Evolutionary conservation across 2,329 filamentous ascomycete genomes (phyloP), one percentile per base, ranked within the genome.

Genomic region (Xylaria sp.): DNA sequence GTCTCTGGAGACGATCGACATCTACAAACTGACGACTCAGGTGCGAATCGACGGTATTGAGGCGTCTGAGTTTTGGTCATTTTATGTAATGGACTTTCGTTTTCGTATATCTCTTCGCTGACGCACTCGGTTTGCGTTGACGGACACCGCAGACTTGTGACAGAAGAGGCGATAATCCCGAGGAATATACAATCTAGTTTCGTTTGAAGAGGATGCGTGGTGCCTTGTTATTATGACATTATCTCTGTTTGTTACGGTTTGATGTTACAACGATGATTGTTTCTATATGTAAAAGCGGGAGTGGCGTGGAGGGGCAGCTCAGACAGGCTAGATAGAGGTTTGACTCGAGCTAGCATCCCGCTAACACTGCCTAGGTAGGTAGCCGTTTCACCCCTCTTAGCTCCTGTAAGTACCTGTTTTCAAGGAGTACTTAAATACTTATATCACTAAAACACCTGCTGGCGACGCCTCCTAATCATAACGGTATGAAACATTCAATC

Each of bases 11-110:
- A 58, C 77, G 34, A 68, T 80, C 3, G 75, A 77, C 9, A 58
- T 50, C 15, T n/a, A n/a, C 18, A 18, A n/a, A 46, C 41, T 18
- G 3, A 82, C 83, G 79, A 74, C 83, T 37, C 34, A 37, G 34
- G 34, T 37, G 7, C 8, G 10, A 37, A 10, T 37, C 34, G 34
- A 37, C 34, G 10, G 34, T 37, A 37, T 28, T 28, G 34, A 10
- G 34, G 34, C 8, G 34, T 75, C 1, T 81, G 78, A 78, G 73
- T 82, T 37, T 81, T 74, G 56, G 70, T 72, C 7, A 69, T 72
- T 12, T 78, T 81, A n/a, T 55, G 76, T 74, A 50, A 70, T 82
- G 1, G 78, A 82, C 59, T 69, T 82, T 7, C 10, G 15, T 55
- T 34, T 34, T 55, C 20, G 15, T 55, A n/a, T 13, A 55, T 37